Conservation (phyloP, 306 rosid species). For the Alnus glutinosa region DNA sequence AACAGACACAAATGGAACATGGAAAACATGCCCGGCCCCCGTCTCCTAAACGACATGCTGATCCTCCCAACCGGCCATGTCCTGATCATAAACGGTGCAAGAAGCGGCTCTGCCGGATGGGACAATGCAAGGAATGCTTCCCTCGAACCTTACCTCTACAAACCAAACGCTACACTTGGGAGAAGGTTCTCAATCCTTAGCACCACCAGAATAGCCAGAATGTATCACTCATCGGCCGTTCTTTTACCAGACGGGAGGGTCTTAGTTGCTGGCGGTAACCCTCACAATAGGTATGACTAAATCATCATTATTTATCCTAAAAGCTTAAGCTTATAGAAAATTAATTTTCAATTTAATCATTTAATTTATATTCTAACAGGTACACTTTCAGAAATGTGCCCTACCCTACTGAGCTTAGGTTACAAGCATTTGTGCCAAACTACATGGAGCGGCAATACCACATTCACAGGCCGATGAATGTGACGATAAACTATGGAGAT, state of each 20-base stretch:
- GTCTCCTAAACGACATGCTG: conserved; percentile 71
- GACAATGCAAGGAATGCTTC: conserved; percentile 69
- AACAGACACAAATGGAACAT: conserved; percentile 56
- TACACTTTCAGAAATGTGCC: conserved; percentile 46
- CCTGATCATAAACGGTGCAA: conserved; percentile 77
- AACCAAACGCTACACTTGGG: conserved; percentile 40
- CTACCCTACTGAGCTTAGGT: conserved; percentile 75
- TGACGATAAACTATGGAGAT: conserved; percentile 38
- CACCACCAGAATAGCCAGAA: conserved; percentile 61
- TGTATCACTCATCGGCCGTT: conserved; percentile 78
- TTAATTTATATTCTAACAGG: not conserved
- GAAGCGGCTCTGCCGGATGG: conserved; percentile 63
- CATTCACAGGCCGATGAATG: conserved; percentile 43
- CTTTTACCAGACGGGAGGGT: conserved; percentile 81
- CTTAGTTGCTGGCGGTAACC: conserved; percentile 67
- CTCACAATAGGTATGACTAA: conserved; percentile 32
- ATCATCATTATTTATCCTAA: too few species aligned
- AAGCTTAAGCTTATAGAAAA: too few species aligned
- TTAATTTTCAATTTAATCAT: too few species aligned
- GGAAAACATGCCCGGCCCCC: conserved; percentile 82
- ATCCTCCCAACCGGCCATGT: conserved; percentile 68
- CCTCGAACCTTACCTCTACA: conserved; percentile 60
- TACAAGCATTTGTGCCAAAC: conserved; percentile 77
- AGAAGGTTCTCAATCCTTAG: conserved; percentile 55
- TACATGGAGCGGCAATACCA: conserved; percentile 50